Evolutionary conservation across 148 eudicot genomes (phyloP).

Genomic region (Rhododendron ovatum): DNA sequence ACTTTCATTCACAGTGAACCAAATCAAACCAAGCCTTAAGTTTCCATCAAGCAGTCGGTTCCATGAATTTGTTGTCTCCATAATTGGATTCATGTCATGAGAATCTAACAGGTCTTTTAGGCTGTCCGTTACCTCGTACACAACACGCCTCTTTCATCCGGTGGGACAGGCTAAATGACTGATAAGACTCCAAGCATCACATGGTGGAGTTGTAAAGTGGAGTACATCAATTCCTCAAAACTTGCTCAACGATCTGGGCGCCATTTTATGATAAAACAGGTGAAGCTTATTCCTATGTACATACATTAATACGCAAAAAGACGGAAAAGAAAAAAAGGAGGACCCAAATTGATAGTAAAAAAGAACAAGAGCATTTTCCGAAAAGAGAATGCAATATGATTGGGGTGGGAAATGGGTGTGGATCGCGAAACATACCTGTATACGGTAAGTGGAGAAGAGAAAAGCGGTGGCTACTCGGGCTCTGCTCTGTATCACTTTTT

Average conservation of each 20-base stretch:
- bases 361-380: neutral
- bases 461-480: neutral
- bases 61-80: neutral
- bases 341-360: neutral
- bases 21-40: neutral
- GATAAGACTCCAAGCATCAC: neutral
- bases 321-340: neutral
- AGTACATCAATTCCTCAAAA: neutral
- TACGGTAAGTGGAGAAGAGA: neutral
- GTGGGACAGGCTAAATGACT: too few species aligned
- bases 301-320: neutral
- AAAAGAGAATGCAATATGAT: neutral
- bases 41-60: too few species aligned
- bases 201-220: neutral
- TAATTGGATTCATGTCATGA: neutral
- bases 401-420: neutral
- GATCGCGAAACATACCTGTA: constrained; percentile 4
- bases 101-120: too few species aligned
- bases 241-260: neutral
- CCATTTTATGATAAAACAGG: neutral
- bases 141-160: too few species aligned
- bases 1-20: neutral
- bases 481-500: neutral
- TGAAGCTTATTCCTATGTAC: neutral
- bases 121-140: too few species aligned